A percentile compares a stretch with the other conserved stretches of the same genome.
Evolutionary conservation across 2,329 filamentous ascomycete genomes (phyloP).

Genomic region (Rhinocladiella mackenziei): DNA sequence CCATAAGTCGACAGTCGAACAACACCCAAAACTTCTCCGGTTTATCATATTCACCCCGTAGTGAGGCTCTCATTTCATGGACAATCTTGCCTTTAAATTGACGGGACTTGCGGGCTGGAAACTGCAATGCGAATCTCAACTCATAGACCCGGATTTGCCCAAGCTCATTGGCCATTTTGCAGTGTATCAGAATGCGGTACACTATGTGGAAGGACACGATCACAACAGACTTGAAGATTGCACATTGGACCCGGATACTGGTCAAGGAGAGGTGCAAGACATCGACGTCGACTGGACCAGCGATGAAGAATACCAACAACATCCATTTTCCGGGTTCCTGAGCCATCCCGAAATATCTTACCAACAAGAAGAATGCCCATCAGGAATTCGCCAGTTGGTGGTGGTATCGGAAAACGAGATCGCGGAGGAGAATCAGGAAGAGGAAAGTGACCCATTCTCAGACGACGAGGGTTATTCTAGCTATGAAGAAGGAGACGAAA

Average conservation of each 20-base stretch:
- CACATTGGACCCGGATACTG: no score
- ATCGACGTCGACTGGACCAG: neutral
- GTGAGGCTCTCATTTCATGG: slow-evolving; percentile 2
- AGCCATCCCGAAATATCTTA: no score
- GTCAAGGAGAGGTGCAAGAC: neutral
- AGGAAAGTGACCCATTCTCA: neutral
- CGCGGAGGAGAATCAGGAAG: neutral
- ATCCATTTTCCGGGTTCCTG: no score
- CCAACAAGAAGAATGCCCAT: neutral
- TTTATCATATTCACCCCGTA: neutral
- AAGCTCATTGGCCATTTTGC: slow-evolving; percentile 15
- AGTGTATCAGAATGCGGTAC: slow-evolving; percentile 6
- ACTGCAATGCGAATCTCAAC: slow-evolving; percentile 12
- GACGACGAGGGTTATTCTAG: neutral
- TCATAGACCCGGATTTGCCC: slow-evolving; percentile 11
- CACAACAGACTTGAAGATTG: no score
- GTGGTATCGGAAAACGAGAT: neutral
- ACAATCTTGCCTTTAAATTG: slow-evolving; percentile 9
- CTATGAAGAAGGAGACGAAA: neutral
- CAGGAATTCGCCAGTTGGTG: neutral
- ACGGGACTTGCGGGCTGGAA: slow-evolving; percentile 15
- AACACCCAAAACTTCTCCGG: neutral
- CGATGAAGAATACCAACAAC: no score
- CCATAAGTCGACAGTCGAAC: neutral
- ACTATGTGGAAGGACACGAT: slow-evolving; percentile 7